Conservation (phyloP, 2,329 filamentous ascomycete genomes). For the Aureobasidium sp. region DNA sequence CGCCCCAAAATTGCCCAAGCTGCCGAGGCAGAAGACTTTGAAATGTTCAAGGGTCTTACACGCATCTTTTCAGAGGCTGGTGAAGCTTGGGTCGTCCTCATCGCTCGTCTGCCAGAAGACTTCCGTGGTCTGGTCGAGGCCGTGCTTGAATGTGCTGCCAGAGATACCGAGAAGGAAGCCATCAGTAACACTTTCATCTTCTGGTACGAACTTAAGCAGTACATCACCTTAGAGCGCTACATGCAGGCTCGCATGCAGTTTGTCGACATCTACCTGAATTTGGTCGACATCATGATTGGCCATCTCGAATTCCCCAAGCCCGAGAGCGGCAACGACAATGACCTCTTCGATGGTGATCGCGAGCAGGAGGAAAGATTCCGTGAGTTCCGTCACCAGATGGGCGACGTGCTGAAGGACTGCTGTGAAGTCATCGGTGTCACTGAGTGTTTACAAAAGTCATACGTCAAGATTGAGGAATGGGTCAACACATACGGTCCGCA, state of each 20-base stretch:
- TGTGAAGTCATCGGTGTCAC: constrained; percentile 93
- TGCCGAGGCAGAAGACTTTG: constrained; percentile 72
- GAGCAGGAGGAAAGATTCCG: constrained; percentile 96
- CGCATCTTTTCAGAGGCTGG: constrained; percentile 88
- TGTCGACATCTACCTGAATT: constrained; percentile 72
- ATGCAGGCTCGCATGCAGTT: constrained; percentile 69
- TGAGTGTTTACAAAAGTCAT: constrained; percentile 83
- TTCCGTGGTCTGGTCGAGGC: constrained; percentile 83
- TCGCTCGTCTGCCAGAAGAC: constrained; percentile 71
- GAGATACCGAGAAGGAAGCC: constrained; percentile 82
- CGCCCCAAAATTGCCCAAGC: constrained; percentile 67
- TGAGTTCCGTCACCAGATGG: constrained; percentile 94
- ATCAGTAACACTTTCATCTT: constrained; percentile 93
- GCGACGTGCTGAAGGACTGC: constrained; percentile 92
- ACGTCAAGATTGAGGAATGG: constrained; percentile 79
- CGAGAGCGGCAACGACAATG: constrained; percentile 63
- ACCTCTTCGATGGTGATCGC: constrained; percentile 90
- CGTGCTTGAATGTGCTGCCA: constrained; percentile 81
- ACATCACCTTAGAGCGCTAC: constrained; percentile 83
- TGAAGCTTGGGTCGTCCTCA: constrained; percentile 87
- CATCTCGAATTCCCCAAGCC: constrained; percentile 81
- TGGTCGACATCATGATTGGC: constrained; percentile 87
- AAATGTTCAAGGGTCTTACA: constrained; percentile 80
- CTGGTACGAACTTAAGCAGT: constrained; percentile 98
- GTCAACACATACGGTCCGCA: constrained; percentile 72